Evolutionary conservation across 1,139 yeast genomes (phyloP).

Genomic region (Pichia sp.): DNA sequence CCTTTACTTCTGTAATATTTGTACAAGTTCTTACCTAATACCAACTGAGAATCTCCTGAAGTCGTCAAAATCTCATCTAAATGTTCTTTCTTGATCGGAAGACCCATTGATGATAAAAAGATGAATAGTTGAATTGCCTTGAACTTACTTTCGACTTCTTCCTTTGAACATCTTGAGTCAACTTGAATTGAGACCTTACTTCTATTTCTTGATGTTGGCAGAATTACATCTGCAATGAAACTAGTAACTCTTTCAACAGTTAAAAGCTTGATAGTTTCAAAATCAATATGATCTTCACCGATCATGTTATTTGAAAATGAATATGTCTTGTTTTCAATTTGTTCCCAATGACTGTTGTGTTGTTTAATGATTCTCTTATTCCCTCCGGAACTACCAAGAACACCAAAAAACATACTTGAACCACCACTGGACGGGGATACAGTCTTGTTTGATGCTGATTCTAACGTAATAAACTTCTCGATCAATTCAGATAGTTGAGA

Average conservation of each 20-base stretch:
- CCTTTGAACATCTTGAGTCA: constrained; percentile 34
- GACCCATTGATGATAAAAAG: constrained; percentile 42
- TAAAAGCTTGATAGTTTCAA: constrained; percentile 28
- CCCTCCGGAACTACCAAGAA: constrained; percentile 32
- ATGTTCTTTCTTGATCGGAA: constrained; percentile 39
- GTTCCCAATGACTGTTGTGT: constrained; percentile 50
- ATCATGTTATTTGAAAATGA: constrained; percentile 33
- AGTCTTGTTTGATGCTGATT: constrained; percentile 22
- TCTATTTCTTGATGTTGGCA: constrained; percentile 38
- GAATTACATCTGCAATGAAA: constrained; percentile 37
- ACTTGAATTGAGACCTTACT: constrained; percentile 42
- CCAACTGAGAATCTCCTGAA: constrained; percentile 37
- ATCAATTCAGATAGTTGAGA: constrained; percentile 31
- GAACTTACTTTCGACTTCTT: constrained; percentile 35
- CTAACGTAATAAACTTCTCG: constrained; percentile 37
- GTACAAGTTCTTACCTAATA: constrained; percentile 38
- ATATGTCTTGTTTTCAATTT: constrained; percentile 44
- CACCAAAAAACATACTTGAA: constrained; percentile 37
- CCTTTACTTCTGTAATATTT: constrained; percentile 40
- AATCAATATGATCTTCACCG: constrained; percentile 39
- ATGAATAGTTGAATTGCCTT: constrained; percentile 40
- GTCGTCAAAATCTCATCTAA: constrained; percentile 37
- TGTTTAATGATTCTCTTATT: constrained; percentile 33
- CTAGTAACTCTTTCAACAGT: constrained; percentile 33
- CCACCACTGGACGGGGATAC: constrained; percentile 35